phyloP scores from a whole-genome alignment of 2,329 filamentous ascomycete species.

The Dothiorella sarmentorum region DNA sequence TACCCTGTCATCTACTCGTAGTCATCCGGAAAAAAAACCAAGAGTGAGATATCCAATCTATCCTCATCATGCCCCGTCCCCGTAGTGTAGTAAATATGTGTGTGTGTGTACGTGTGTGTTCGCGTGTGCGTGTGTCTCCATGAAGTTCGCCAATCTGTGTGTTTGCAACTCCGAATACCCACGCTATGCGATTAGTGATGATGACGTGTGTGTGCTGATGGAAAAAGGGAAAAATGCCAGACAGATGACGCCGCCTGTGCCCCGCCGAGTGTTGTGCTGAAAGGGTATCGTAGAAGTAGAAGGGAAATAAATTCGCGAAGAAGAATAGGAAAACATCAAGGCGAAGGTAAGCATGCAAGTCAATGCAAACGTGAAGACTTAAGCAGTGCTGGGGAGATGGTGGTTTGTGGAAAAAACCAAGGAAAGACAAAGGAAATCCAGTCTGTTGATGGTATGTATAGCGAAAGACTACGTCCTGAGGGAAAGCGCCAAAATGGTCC shows the following conservation, averaged over 20 bases:
- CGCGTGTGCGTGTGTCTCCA: conserved; percentile 1
- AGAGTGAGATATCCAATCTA: conserved; percentile 12
- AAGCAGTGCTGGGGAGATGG: not conserved
- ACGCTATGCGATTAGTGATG: conserved; percentile 17
- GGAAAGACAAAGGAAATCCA: conserved; percentile 6
- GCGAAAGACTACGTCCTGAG: no score
- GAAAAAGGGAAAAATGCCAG: conserved; percentile 5
- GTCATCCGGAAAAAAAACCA: conserved; percentile 4
- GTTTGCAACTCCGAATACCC: conserved; percentile 13
- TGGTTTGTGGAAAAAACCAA: not conserved
- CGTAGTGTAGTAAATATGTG: not conserved
- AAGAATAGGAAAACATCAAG: conserved; percentile 1
- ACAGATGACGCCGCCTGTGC: conserved; percentile 16
- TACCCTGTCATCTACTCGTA: conserved; percentile 15
- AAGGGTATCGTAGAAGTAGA: conserved; percentile 13
- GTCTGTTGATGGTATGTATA: not conserved
- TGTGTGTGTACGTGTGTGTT: not conserved
- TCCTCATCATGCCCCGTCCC: conserved; percentile 9
- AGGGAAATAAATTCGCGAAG: conserved; percentile 10
- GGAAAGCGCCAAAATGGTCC: not conserved
- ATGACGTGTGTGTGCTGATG: conserved; percentile 4
- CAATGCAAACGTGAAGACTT: not conserved
- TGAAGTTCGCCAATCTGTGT: conserved; percentile 12
- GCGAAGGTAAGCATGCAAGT: conserved; percentile 4
- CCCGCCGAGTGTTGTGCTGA: conserved; percentile 15